Percentiles rank a stretch among this genome's conserved stretches.
phyloP scores from a whole-genome alignment of 2,329 filamentous ascomycete genomes.

The Colletotrichum filicis region DNA sequence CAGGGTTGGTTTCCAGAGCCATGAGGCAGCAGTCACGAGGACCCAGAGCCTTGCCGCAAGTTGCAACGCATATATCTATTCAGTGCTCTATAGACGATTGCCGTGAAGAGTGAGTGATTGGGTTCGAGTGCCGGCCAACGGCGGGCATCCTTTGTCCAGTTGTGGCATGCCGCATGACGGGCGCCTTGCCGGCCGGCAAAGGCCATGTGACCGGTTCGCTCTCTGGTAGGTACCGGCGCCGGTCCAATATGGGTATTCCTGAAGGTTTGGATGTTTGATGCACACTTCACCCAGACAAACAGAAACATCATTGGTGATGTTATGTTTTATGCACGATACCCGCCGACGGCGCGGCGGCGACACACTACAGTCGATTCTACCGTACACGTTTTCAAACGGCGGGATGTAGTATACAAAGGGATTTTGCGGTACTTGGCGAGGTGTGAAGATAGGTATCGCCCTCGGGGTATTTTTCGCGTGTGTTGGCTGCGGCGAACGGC shows the following conservation, averaged over 20 bases:
- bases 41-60: conserved; percentile 16
- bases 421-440: neutral
- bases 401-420: neutral
- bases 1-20: conserved; percentile 1
- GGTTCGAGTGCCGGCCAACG: neutral
- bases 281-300: conserved; percentile 10
- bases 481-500: conserved; percentile 11
- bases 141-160: conserved; percentile 4
- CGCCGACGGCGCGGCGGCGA: neutral
- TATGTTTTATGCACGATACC: conserved; percentile 5
- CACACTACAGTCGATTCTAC: neutral
- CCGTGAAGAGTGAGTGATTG: neutral
- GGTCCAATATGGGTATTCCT: neutral
- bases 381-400: neutral
- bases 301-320: neutral
- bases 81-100: neutral
- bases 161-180: conserved; percentile 27
- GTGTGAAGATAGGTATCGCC: too few species aligned
- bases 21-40: conserved; percentile 23
- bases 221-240: neutral
- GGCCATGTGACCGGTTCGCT: neutral
- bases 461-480: conserved; percentile 7
- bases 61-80: neutral
- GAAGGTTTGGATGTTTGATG: neutral
- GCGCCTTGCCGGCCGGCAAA: conserved; percentile 4